Base-by-base conservation (phyloP, 108 stramenopile genomes). In the Pseudonitzschia pungens region DNA sequence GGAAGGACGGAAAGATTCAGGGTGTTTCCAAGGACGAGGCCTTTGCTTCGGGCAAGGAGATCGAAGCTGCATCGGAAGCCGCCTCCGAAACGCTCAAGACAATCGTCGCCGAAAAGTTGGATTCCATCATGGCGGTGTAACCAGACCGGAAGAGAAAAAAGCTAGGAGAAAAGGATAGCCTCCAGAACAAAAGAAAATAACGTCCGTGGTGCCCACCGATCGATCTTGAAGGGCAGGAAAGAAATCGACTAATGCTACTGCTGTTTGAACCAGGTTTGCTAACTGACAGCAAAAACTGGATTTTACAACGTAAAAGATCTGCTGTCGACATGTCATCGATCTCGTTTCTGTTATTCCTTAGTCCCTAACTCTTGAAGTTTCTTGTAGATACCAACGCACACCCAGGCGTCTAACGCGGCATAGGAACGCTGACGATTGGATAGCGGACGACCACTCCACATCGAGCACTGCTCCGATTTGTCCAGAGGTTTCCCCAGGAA, bases 1-100 rank as follows among this genome's bases (percentile, higher is more conserved):
- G 91, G 0, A 85, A 76, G 72, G 89, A 91, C 75, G 94, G 93
- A 22, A 92, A 92, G 77, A 51, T 95, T 16, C 80, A 85, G 33
- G 89, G 89, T 26, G 78, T 92, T 67, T 89, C 87, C 16, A 92
- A 95, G 44, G 94, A 95, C 81, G 94, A 95, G 66, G 94, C 91
- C 48, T 95, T 92, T 81, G 85, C 90, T 12, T 78, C 77, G 40
- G 88, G 76, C 3, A 92, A 92, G 65, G 91, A 95, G 16, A 80
- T 95, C 51, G 91, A 95, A 29, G 54, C 79, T 53, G 81, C 86
- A 33, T 87, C 89, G 15, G 94, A 95, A 78, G 83, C 89, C 50
- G 77, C 78, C 7, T 58, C 89, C n/a, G 66, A 79, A 14, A 64
- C 63, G 51, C 60, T 95, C 32, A 86, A 95, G 70, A 76, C 77